Base-by-base conservation (phyloP, 257 asterid species). In the Paulownia fortunei region DNA sequence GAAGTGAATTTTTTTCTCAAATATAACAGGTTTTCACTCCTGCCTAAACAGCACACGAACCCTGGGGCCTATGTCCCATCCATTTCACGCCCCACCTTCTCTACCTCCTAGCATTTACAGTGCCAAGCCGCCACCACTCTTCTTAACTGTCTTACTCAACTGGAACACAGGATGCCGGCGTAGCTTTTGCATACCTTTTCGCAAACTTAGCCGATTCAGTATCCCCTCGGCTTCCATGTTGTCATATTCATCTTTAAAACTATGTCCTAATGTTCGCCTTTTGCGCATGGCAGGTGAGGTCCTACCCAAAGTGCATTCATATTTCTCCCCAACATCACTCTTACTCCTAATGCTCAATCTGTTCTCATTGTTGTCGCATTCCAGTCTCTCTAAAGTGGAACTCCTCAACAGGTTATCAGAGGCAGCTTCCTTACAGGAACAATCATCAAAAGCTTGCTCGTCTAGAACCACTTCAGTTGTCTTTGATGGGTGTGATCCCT, bases 131-230 rank as follows among this genome's bases (percentile, higher is more conserved):
- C 73, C 65, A 47, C 82, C 76, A 15, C 75, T 84, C 81, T 86
- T 89, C 82, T 87, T 87, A 23, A 66, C 86, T 8, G 86, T 56
- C 90, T 73, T 88, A 59, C 85, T 90, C 79, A 88, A 54, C 75
- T 88, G 95, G 79, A 92, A 91, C 46, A 92, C 90, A 0, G 94
- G 95, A 82, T 91, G 94, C 63, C 82, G 69, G 78, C 90, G 72
- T 23, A 92, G 89, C 83, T 85, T 92, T 30, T 70, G 83, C 87
- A 89, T 80, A 19, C 95, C 89, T 72, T 68, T 88, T 37, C 89
- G 79, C 70, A 87, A 63, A 69, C 85, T 79, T 42, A 86, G 85
- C 72, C 86, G 82, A 56, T 85, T 71, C 69, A 87, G 67, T 54
- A 82, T 78, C 66, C 88, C 94, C 78, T 89, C 93, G 2, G 65